Conservation (phyloP, 495 filamentous ascomycete species). For the Tetracladium setigerum region DNA sequence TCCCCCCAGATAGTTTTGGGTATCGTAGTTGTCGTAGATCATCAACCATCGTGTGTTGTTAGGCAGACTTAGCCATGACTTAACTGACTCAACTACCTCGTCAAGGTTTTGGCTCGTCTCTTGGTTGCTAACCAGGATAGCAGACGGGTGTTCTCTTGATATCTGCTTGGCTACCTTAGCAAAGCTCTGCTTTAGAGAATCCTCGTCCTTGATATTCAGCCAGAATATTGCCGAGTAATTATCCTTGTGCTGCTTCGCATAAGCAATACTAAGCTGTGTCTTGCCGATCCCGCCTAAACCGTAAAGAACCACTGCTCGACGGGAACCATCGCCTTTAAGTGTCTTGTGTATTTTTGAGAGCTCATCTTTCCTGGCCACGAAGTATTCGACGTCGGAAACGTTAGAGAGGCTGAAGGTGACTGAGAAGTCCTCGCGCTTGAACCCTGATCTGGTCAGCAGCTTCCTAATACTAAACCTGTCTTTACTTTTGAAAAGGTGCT, state of each 20-base stretch:
- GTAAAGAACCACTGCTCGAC: conserved; percentile 20
- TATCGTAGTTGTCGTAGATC: conserved; percentile 38
- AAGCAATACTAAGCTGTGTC: conserved; percentile 20
- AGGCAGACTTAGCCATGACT: conserved; percentile 31
- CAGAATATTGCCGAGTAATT: conserved; percentile 19
- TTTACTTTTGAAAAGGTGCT: background rate
- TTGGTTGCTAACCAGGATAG: conserved; percentile 10
- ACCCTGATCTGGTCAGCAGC: conserved; percentile 13
- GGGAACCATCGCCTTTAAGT: conserved; percentile 18
- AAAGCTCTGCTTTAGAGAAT: conserved; percentile 29
- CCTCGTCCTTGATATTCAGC: conserved; percentile 20
- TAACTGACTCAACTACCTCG: conserved; percentile 24
- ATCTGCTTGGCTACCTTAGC: conserved; percentile 22
- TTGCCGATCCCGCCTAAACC: conserved; percentile 19
- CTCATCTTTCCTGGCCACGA: conserved; percentile 20
- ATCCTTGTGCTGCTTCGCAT: conserved; percentile 15
- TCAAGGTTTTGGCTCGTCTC: conserved; percentile 17
- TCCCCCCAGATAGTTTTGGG: conserved; percentile 21
- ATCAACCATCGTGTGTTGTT: conserved; percentile 32
- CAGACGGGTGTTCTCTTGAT: conserved; percentile 19
- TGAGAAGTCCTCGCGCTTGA: conserved; percentile 13
- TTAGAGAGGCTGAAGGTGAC: conserved; percentile 10
- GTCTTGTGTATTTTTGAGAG: conserved; percentile 20
- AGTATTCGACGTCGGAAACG: conserved; percentile 8
- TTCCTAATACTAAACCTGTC: background rate